These are phyloP conservation scores for Tylopilus sp. DNA, from an alignment of 1,284 basidiomycete species.

Conservation along the genomic window DNA sequence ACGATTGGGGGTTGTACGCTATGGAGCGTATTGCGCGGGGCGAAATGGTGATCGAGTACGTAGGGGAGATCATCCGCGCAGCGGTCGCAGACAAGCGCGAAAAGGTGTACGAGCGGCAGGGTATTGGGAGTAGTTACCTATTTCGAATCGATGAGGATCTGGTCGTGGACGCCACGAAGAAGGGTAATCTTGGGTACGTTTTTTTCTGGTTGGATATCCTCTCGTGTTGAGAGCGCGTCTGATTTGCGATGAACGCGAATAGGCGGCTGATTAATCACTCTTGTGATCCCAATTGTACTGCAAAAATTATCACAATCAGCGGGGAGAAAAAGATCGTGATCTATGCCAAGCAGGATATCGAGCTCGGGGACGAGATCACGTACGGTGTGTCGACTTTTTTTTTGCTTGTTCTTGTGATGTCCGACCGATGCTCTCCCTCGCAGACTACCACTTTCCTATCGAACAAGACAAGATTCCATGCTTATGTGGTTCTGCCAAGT, in stretches of 20 bases:
- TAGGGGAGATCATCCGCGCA: slow-evolving; percentile 93
- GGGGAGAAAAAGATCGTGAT: slow-evolving; percentile 99
- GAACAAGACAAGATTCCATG: slow-evolving; percentile 91
- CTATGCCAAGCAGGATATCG: slow-evolving; percentile 92
- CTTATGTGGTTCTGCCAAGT: slow-evolving; percentile 81
- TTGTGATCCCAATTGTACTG: slow-evolving; percentile 95
- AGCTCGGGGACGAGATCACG: slow-evolving; percentile 92
- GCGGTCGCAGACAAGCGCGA: slow-evolving; percentile 96
- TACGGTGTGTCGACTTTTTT: slow-evolving; percentile 55
- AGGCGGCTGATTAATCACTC: slow-evolving; percentile 95
- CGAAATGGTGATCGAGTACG: slow-evolving; percentile 99
- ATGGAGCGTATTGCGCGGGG: slow-evolving; percentile 90
- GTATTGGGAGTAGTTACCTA: slow-evolving; percentile 91
- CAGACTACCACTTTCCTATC: slow-evolving; percentile 91
- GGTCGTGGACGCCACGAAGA: slow-evolving; percentile 97
- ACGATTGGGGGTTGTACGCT: slow-evolving; percentile 96
- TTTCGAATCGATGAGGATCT: slow-evolving; percentile 90
- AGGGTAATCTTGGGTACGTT: slow-evolving; percentile 91
- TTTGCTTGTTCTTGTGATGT: neutral
- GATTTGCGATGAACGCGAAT: slow-evolving; percentile 5
- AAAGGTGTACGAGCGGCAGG: slow-evolving; percentile 92
- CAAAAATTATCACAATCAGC: slow-evolving; percentile 97
- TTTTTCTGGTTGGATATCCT: slow-evolving; percentile 5
- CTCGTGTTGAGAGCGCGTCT: slow-evolving; percentile 9
- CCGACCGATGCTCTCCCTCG: neutral